phyloP scores from a whole-genome alignment of 768 basidiomycete species.

The Termitomyces sp. region DNA sequence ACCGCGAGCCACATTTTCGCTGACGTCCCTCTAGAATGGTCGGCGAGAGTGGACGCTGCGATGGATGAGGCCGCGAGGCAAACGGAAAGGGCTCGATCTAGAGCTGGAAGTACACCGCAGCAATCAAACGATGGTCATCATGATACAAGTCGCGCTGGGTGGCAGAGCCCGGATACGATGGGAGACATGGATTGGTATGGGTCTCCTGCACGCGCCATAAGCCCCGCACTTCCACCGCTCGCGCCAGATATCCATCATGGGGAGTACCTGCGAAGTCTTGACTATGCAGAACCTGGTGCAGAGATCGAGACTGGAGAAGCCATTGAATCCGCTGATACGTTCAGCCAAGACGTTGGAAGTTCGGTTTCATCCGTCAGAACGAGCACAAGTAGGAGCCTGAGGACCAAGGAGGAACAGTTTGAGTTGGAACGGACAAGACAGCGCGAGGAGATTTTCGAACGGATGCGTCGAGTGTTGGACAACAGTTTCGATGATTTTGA shows the following conservation, averaged over 20 bases:
- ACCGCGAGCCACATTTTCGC: neutral
- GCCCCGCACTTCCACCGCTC: no score
- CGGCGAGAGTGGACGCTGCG: neutral
- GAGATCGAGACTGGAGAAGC: neutral
- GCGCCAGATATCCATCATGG: neutral
- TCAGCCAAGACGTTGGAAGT: neutral
- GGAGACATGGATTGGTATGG: neutral
- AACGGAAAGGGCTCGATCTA: slow-evolving; percentile 4
- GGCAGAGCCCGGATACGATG: slow-evolving; percentile 1
- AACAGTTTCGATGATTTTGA: neutral
- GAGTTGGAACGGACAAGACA: neutral
- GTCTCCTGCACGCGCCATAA: neutral
- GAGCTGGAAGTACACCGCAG: neutral
- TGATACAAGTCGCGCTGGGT: neutral
- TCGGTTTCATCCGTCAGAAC: neutral
- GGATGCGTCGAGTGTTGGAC: neutral
- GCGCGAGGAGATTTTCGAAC: neutral
- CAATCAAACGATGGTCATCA: neutral
- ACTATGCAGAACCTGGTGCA: neutral
- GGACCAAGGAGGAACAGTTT: neutral
- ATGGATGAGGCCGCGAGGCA: slow-evolving; percentile 7
- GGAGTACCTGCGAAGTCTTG: neutral
- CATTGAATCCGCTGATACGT: neutral
- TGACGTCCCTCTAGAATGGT: slow-evolving; percentile 2
- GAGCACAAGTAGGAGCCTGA: neutral